Evolutionary conservation across 352 stramenopile species (phyloP).

Genomic region (Saprolegnia parasitica): DNA sequence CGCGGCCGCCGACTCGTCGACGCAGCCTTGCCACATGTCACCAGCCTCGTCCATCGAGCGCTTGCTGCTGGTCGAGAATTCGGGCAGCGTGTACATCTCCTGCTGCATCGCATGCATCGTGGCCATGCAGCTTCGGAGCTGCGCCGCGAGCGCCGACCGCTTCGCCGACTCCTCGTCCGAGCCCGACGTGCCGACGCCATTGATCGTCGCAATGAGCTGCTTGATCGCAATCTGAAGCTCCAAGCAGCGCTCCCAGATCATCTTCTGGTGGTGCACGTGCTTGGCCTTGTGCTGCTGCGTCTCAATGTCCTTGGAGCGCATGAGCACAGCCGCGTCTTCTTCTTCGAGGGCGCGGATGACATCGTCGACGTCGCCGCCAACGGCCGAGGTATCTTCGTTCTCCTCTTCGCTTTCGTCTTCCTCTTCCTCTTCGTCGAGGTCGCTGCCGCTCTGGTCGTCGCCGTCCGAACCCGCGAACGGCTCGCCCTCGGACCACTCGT

Average conservation of each 20-base stretch:
- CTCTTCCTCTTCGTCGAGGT: constrained; percentile 32
- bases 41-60: constrained; percentile 49
- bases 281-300: constrained; percentile 71
- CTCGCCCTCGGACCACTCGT: constrained; percentile 75
- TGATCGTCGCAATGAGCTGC: constrained; percentile 51
- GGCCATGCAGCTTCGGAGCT: constrained; percentile 64
- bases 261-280: constrained; percentile 77
- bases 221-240: constrained; percentile 85
- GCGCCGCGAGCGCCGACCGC: constrained; percentile 39
- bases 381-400: constrained; percentile 31
- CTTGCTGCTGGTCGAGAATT: constrained; percentile 54
- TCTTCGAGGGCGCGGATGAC: constrained; percentile 76
- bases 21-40: constrained; percentile 53
- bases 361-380: constrained; percentile 42
- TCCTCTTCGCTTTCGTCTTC: constrained; percentile 36
- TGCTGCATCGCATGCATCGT: constrained; percentile 52
- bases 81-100: constrained; percentile 60
- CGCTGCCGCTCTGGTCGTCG: constrained; percentile 32
- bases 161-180: constrained; percentile 32
- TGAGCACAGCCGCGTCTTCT: constrained; percentile 69
- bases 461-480: constrained; percentile 68
- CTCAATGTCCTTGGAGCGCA: constrained; percentile 57
- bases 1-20: constrained; percentile 38
- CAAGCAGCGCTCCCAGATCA: constrained; percentile 79
- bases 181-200: constrained; percentile 31